Base-by-base conservation (phyloP, 2,329 filamentous ascomycete species). In the Diaporthe batatas region DNA sequence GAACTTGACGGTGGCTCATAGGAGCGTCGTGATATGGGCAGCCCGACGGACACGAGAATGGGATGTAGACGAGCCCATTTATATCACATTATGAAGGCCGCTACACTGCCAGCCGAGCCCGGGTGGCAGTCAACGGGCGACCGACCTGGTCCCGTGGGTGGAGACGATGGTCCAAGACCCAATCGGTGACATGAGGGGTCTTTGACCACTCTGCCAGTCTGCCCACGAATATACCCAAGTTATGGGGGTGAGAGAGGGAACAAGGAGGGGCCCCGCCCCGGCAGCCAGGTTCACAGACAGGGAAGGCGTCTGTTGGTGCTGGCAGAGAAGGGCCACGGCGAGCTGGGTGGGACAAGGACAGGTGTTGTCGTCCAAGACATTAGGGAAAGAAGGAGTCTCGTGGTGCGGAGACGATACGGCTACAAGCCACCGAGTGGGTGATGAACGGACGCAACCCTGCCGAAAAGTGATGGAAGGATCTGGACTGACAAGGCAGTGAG, bases 61-160 rank as follows among this genome's bases (percentile, higher is more conserved):
- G 47, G 68, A 62, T 51, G 29, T 64, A 65, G 55, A 34, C 29
- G 53, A 44, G 59, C 73, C 67, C 67, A 65, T 71, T 74, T 68
- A 71, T 73, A 54, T n/a, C 58, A 29, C 25, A 55, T 57, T 65
- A 69, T 53, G 36, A 62, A 55, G 67, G 54, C 67, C 59, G 71
- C 53, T 70, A 21, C 36, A 34, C 42, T 65, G 32, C 47, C 67
- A 68, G 42, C 54, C 34, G 29, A 70, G 47, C 34, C 44, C 55
- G 47, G 70, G 72, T 42, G 70, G 62, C 59, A 71, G 54, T 62
- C 58, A 68, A 47, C 47, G 73, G 73, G 70, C 67, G 58, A 72
- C 67, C 73, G 70, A 74, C 36, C 36, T 73, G 71, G 71, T 57
- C 67, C 68, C 71, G 59, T 67, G 71, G 39, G 73, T 71, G 67